A percentile compares a stretch with the other conserved stretches of the same genome.
These are phyloP conservation scores for Leptographium lundbergii DNA, from an alignment of 2,329 filamentous ascomycete species.

Conservation along the genomic window DNA sequence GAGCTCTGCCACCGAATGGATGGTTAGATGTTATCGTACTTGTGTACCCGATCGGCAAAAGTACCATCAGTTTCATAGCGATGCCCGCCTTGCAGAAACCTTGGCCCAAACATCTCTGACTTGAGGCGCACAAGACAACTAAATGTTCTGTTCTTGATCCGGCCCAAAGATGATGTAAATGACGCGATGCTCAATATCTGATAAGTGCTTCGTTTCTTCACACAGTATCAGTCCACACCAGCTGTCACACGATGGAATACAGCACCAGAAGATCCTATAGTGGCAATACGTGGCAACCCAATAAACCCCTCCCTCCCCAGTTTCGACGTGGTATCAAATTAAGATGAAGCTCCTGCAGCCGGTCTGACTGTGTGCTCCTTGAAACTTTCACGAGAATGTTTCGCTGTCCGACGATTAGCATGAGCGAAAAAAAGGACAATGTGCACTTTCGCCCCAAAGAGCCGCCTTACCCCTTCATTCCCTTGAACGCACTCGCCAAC, in stretches of 20 bases:
- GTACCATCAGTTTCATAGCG: background rate
- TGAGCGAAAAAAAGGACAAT: background rate
- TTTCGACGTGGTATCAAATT: slow-evolving; percentile 62
- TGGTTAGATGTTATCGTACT: too few species aligned
- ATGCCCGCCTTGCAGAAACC: background rate
- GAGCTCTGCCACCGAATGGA: background rate
- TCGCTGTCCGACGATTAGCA: slow-evolving; percentile 34
- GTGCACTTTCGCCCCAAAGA: too few species aligned
- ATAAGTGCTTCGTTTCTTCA: background rate
- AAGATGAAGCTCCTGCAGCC: slow-evolving; percentile 49
- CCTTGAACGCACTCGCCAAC: slow-evolving; percentile 83
- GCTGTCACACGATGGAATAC: background rate
- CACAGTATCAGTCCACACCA: background rate
- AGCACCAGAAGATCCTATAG: slow-evolving; percentile 33
- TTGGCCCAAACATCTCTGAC: background rate
- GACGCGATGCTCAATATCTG: background rate
- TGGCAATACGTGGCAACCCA: slow-evolving; percentile 84
- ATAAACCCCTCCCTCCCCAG: slow-evolving; percentile 81
- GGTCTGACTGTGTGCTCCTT: slow-evolving; percentile 29
- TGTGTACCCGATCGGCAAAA: background rate
- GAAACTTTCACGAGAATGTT: slow-evolving; percentile 57
- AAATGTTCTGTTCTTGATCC: background rate
- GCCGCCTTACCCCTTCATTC: slow-evolving; percentile 65
- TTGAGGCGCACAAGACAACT: background rate
- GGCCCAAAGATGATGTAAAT: background rate